Evolutionary conservation across 495 filamentous ascomycete genomes (phyloP).

Genomic region (Penicillium arizonense): DNA sequence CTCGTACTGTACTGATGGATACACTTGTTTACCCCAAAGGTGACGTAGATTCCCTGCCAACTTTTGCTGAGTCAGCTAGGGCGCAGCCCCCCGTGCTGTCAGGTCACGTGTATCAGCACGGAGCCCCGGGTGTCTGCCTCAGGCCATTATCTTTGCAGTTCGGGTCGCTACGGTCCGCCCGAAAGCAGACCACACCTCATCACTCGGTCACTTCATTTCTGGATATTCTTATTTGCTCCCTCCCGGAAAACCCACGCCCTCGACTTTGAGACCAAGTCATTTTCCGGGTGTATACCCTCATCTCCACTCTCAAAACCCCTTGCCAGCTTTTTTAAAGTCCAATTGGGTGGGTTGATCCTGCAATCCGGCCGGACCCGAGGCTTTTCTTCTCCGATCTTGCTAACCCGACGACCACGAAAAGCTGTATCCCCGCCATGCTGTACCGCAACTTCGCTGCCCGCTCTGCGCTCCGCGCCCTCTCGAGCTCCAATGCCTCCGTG

Average conservation of each 20-base stretch:
- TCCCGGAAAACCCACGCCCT: conserved; percentile 32
- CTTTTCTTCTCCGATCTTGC: conserved; percentile 32
- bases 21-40: conserved; percentile 29
- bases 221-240: conserved; percentile 35
- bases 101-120: conserved; percentile 12
- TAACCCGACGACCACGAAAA: conserved; percentile 39
- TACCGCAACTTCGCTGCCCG: conserved; percentile 47
- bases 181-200: conserved; percentile 37
- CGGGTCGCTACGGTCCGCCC: conserved; percentile 31
- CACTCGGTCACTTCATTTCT: conserved; percentile 40
- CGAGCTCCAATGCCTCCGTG: conserved; percentile 49
- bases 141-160: conserved; percentile 22
- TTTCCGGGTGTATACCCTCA: conserved; percentile 34
- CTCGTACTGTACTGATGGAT: conserved; percentile 19
- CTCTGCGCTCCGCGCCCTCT: conserved; percentile 46
- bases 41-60: conserved; percentile 31
- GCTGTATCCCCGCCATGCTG: conserved; percentile 44
- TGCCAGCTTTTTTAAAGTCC: conserved; percentile 23
- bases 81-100: conserved; percentile 17
- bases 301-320: conserved; percentile 33
- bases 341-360: conserved; percentile 37
- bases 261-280: conserved; percentile 33
- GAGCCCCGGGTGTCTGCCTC: conserved; percentile 7
- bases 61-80: conserved; percentile 19
- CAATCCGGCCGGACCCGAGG: conserved; percentile 28